These are phyloP conservation scores for Xylaria sp. DNA, from an alignment of 2,329 filamentous ascomycete species.

Conservation along the genomic window DNA sequence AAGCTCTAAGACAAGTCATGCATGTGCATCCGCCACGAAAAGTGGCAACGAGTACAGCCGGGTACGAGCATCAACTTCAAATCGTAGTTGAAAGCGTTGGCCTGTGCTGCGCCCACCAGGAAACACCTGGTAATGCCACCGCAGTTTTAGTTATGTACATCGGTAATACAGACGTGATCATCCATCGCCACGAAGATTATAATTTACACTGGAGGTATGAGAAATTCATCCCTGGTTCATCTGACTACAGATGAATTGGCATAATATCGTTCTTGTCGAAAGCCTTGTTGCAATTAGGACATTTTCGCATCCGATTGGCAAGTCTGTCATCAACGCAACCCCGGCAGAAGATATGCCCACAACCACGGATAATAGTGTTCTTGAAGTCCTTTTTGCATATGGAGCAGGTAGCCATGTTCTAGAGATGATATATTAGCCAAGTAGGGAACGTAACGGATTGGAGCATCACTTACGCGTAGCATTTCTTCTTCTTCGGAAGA, in stretches of 20 bases:
- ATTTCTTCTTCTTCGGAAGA: constrained; percentile 85
- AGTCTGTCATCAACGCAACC: constrained; percentile 90
- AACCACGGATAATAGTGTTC: constrained; percentile 91
- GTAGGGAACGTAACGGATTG: constrained; percentile 4
- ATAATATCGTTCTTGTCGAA: constrained; percentile 94
- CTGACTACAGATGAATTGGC: constrained; percentile 66
- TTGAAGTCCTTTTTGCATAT: constrained; percentile 95
- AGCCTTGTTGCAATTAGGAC: constrained; percentile 89
- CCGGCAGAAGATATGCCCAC: constrained; percentile 94
- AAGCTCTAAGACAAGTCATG: constrained; percentile 16
- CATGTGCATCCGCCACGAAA: constrained; percentile 9
- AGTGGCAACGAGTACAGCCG: constrained; percentile 9
- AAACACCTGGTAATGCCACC: background rate
- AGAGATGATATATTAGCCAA: constrained; percentile 51
- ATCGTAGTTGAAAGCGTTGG: constrained; percentile 15
- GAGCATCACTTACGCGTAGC: constrained; percentile 75
- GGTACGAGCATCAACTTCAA: constrained; percentile 25
- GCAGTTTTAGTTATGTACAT: constrained; percentile 35
- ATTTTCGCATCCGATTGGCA: constrained; percentile 90
- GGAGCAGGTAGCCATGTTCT: constrained; percentile 85
- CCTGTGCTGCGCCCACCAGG: constrained; percentile 12
- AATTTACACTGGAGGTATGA: constrained; percentile 32
- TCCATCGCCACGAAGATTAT: constrained; percentile 32
- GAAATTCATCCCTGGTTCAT: background rate
- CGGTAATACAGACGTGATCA: constrained; percentile 27